A percentile compares a stretch with the other conserved stretches of the same genome.
Evolutionary conservation across 805 yeast genomes (phyloP).

Genomic region (Monosporozyma unispora): DNA sequence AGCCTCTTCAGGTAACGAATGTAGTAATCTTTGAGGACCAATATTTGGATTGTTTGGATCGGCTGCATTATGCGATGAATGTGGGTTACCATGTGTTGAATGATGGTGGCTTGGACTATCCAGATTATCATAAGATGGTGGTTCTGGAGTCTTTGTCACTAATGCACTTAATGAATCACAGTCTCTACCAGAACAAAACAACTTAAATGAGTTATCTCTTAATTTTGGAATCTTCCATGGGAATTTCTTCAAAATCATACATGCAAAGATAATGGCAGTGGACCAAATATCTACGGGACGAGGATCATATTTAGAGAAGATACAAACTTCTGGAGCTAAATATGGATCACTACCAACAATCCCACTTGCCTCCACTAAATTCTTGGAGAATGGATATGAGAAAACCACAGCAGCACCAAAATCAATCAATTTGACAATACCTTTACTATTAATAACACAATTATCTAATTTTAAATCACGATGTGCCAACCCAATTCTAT

Average conservation of each 20-base stretch:
- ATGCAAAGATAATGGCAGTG: constrained; percentile 79
- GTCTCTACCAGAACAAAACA: constrained; percentile 67
- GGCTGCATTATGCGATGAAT: constrained; percentile 23
- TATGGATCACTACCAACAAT: constrained; percentile 86
- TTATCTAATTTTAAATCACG: constrained; percentile 88
- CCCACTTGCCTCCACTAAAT: constrained; percentile 67
- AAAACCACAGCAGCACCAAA: constrained; percentile 91
- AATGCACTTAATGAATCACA: constrained; percentile 59
- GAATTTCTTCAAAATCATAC: constrained; percentile 84
- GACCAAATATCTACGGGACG: constrained; percentile 95
- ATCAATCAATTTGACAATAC: constrained; percentile 84
- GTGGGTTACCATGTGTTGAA: constrained; percentile 4
- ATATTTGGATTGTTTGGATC: constrained; percentile 54
- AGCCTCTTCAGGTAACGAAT: constrained; percentile 62
- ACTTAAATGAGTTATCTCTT: constrained; percentile 71
- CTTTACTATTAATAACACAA: constrained; percentile 75
- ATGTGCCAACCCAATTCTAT: constrained; percentile 79
- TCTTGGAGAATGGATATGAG: constrained; percentile 73
- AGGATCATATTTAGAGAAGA: constrained; percentile 76
- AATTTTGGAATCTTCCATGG: constrained; percentile 91
- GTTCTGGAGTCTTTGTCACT: constrained; percentile 46
- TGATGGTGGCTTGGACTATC: neutral
- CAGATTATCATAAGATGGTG: constrained; percentile 30
- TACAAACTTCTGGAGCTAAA: constrained; percentile 86
- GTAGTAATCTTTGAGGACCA: constrained; percentile 64